Evolutionary conservation across 2,329 filamentous ascomycete species (phyloP).

Genomic region (Coniochaeta ligniaria): DNA sequence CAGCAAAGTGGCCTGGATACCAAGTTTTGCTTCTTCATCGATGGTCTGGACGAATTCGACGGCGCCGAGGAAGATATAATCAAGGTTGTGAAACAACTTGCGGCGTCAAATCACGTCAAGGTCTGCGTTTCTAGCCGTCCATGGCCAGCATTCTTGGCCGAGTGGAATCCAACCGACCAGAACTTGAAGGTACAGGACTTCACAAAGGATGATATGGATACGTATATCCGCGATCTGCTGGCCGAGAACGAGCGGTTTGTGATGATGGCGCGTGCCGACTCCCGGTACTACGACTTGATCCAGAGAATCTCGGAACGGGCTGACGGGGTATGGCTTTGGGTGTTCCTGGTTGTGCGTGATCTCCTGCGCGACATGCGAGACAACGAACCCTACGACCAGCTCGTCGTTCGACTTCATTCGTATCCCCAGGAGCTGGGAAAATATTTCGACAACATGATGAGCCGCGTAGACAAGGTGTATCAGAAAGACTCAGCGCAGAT

Average conservation of each 20-base stretch:
- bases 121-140: not conserved
- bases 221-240: not conserved
- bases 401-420: not conserved
- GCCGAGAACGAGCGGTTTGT: not conserved
- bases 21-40: conserved; percentile 1
- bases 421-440: not conserved
- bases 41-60: not conserved
- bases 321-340: not conserved
- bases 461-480: not conserved
- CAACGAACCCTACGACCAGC: not conserved
- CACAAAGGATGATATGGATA: not conserved
- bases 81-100: not conserved
- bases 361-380: not conserved
- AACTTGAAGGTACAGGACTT: not conserved
- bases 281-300: not conserved
- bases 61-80: not conserved
- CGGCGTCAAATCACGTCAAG: not conserved
- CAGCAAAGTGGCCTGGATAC: not conserved
- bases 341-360: not conserved
- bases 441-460: not conserved
- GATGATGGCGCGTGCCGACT: not conserved
- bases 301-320: not conserved
- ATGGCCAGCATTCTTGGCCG: not conserved
- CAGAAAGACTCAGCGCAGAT: not conserved
- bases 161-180: not conserved